Percentiles rank a stretch among this genome's conserved stretches.
phyloP scores from a whole-genome alignment of 177 flowering plant species.

The Vitis hybrid region DNA sequence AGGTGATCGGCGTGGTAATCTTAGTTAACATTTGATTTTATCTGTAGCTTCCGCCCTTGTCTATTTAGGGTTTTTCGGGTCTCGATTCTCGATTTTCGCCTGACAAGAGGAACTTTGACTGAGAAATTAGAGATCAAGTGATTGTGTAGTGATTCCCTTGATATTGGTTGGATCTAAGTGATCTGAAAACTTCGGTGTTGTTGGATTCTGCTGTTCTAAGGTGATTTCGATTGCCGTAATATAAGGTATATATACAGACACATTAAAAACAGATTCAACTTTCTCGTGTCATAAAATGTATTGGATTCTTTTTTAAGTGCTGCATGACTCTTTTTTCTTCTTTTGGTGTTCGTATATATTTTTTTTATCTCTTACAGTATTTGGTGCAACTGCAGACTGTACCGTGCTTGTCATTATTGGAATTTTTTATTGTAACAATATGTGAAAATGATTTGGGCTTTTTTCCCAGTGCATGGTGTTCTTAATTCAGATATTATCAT shows the following conservation, averaged over 20 bases:
- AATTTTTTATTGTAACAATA: too few species aligned
- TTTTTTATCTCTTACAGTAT: too few species aligned
- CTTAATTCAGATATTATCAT: too few species aligned
- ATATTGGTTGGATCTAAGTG: neutral
- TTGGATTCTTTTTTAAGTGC: too few species aligned
- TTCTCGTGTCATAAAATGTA: too few species aligned
- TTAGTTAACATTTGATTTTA: conserved; percentile 58
- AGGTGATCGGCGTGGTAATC: conserved; percentile 86
- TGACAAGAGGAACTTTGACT: neutral
- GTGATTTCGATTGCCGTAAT: neutral
- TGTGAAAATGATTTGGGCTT: too few species aligned
- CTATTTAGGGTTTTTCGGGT: neutral
- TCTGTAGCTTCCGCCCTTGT: neutral
- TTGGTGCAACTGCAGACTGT: too few species aligned
- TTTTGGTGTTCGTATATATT: too few species aligned
- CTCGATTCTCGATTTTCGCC: conserved; percentile 5
- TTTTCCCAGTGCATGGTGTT: too few species aligned
- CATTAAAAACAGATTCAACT: too few species aligned
- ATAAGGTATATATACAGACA: neutral
- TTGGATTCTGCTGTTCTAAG: neutral
- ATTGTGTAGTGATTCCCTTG: neutral
- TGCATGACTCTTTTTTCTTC: too few species aligned
- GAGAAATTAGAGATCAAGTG: neutral
- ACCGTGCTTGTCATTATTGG: too few species aligned
- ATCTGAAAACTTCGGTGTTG: neutral